Conservation (phyloP, 1,139 yeast species). For the Blastobotrys persicus region DNA sequence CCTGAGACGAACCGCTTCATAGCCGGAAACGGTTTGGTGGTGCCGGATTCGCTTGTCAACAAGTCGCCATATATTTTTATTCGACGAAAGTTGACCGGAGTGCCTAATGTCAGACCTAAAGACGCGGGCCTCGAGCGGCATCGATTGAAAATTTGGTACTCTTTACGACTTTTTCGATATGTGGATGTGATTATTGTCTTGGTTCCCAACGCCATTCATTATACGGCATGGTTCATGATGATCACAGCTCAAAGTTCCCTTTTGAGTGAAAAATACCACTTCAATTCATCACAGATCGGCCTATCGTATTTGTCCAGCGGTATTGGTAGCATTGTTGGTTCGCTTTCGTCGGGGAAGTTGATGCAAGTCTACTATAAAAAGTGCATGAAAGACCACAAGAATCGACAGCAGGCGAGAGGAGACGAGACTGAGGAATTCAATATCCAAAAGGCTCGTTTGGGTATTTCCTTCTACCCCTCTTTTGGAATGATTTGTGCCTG, state of each 20-base stretch:
- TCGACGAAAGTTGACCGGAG: conserved; percentile 21
- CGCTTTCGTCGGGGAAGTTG: conserved; percentile 36
- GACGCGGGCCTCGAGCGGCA: conserved; percentile 34
- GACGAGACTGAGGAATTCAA: conserved; percentile 43
- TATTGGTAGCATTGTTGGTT: conserved; percentile 39
- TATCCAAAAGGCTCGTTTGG: conserved; percentile 50
- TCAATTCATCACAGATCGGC: conserved; percentile 56
- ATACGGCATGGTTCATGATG: conserved; percentile 67
- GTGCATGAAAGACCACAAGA: conserved; percentile 17
- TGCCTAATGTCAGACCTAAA: conserved; percentile 23
- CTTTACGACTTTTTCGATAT: conserved; percentile 35
- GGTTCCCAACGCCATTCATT: conserved; percentile 59
- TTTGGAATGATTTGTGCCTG: conserved; percentile 37
- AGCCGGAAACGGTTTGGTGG: conserved; percentile 65
- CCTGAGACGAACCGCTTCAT: conserved; percentile 72
- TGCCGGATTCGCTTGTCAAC: conserved; percentile 44
- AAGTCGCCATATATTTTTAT: conserved; percentile 42
- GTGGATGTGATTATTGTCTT: conserved; percentile 41
- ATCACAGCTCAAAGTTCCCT: conserved; percentile 62
- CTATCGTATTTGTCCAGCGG: conserved; percentile 50
- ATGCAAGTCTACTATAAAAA: conserved; percentile 34
- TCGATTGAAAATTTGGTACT: conserved; percentile 39
- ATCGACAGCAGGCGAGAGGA: conserved; percentile 40
- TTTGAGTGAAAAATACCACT: conserved; percentile 48
- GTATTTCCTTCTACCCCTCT: conserved; percentile 37